Percentiles rank a stretch among this genome's conserved stretches.
Conservation (phyloP, 371 early-diverging fungal species). For the Batkoa obscura region DNA sequence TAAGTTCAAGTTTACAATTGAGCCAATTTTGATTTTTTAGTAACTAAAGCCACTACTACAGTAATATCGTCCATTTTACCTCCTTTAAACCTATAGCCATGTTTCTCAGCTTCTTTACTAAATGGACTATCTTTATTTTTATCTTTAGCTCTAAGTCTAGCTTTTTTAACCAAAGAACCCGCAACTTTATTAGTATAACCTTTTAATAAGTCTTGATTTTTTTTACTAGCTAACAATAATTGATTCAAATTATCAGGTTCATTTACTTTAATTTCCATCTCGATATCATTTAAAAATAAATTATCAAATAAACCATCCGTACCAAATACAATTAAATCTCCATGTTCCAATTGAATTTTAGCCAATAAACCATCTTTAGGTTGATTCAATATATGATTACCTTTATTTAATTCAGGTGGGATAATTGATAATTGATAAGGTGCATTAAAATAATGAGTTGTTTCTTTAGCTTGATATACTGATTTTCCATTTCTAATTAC, state of each 20-base stretch:
- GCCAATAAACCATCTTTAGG: conserved; percentile 37
- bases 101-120: conserved; percentile 4
- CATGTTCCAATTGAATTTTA: conserved; percentile 34
- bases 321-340: conserved; percentile 41
- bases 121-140: conserved; percentile 8
- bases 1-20: too few relatives aligned
- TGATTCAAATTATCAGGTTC: background rate
- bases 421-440: conserved; percentile 48
- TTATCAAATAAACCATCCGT: conserved; percentile 56
- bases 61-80: conserved; percentile 24
- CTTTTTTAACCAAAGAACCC: conserved; percentile 20
- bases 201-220: conserved; percentile 12
- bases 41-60: conserved; percentile 19
- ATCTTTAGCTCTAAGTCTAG: conserved; percentile 6
- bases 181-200: conserved; percentile 16
- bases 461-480: conserved; percentile 39
- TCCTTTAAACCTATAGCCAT: conserved; percentile 1
- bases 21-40: background rate
- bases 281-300: conserved; percentile 36
- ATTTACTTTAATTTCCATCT: conserved; percentile 15
- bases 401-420: conserved; percentile 19
- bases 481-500: conserved; percentile 33
- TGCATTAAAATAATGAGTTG: conserved; percentile 51
- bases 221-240: conserved; percentile 9
- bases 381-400: conserved; percentile 26